Evolutionary conservation across 1,139 yeast species (phyloP), one percentile per base, ranked within the genome.

Genomic region (Blastobotrys aristatus): DNA sequence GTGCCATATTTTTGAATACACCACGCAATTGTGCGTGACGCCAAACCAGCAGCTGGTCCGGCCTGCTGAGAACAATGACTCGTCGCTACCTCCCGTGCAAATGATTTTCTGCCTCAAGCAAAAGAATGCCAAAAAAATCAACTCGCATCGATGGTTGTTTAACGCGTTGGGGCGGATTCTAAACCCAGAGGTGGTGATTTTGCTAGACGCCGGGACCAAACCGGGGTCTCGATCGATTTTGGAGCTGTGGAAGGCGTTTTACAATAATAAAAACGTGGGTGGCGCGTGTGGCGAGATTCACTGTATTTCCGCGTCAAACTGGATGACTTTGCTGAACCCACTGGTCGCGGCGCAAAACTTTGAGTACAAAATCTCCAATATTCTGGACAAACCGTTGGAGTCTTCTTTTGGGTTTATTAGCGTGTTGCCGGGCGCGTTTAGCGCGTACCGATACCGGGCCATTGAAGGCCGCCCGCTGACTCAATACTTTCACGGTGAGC

Each of bases 271-370:
- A 1, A 89, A 90, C 60, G 95, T 90, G 48, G 98, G 96, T 1
- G 98, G 97, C 55, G 97, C 96, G 1, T 96, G 97, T 20, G 98
- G 98, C 52, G 97, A 90, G 66, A 89, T 90, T 61, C 86, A 84
- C 53, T 89, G 97, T 1, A 84, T 90, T 86, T 85, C 86, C 60
- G 97, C 97, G 42, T 84, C 80, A 61, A 87, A 96, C 77, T 63
- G 71, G 34, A 85, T 87, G 53, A 72, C 90, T 57, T 80, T 59
- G 45, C 66, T 87, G 26, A 92, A 90, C 62, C 98, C 98, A 2
- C 71, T 90, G 45, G 96, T 90, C 38, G 97, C 97, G 0, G 89
- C 97, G 0, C 98, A 90, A 66, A 90, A 90, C 65, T 90, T 90
- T 61, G 98, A 90, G 68, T 90, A 90, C 68, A 90, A 90, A 62